A percentile compares a stretch with the other conserved stretches of the same genome.
These are phyloP conservation scores for Nephelium lappaceum DNA, from an alignment of 345 rosid species.

Conservation along the genomic window DNA sequence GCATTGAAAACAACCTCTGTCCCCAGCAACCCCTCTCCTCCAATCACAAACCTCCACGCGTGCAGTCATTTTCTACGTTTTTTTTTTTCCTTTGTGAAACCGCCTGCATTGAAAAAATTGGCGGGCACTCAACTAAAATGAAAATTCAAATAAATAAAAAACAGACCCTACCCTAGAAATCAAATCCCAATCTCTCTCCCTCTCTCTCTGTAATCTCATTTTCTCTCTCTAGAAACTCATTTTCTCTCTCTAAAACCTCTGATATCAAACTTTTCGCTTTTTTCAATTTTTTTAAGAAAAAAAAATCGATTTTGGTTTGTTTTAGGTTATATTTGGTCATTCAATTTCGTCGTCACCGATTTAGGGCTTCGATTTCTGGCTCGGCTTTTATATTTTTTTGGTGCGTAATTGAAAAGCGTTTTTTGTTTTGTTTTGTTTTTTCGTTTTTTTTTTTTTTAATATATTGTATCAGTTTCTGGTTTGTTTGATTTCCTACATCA, in stretches of 20 bases:
- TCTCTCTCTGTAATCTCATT: slow-evolving; percentile 26
- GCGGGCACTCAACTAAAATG: slow-evolving; percentile 58
- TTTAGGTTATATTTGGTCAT: background rate
- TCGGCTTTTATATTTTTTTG: no score
- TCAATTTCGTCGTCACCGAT: background rate
- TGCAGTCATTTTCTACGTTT: slow-evolving; percentile 8
- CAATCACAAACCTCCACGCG: slow-evolving; percentile 45
- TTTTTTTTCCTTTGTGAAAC: slow-evolving; percentile 16
- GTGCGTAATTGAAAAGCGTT: background rate
- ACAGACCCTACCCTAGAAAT: slow-evolving; percentile 60
- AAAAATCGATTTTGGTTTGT: background rate
- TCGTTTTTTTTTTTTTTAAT: background rate
- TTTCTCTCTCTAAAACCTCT: slow-evolving; percentile 26
- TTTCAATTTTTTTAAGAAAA: slow-evolving; percentile 8
- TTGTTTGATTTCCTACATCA: no score
- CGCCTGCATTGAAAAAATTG: slow-evolving; percentile 42
- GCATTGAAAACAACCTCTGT: slow-evolving; percentile 21
- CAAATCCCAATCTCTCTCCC: background rate
- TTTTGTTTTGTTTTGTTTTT: no score
- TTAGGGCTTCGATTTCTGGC: slow-evolving; percentile 9
- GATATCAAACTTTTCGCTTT: slow-evolving; percentile 22
- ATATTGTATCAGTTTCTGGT: background rate
- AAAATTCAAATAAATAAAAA: slow-evolving; percentile 42
- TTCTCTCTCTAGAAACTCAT: background rate
- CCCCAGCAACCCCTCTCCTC: slow-evolving; percentile 3